Evolutionary conservation across 768 basidiomycete genomes (phyloP), one percentile per base, ranked within the genome.

Genomic region (Erythrobasidium yunnanense): DNA sequence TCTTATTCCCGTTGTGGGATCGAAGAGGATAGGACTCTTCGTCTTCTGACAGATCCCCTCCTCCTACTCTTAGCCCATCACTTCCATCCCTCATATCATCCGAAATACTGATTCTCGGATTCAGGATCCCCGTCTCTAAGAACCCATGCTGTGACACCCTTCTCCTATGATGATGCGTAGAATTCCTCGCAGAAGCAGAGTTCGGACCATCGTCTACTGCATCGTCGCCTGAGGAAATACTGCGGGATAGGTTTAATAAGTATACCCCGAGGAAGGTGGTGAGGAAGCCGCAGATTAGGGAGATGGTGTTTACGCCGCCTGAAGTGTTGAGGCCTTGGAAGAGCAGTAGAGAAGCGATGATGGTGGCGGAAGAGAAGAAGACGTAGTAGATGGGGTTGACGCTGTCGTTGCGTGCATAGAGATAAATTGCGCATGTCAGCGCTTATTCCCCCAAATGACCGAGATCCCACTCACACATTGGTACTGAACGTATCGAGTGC

Each of bases 351-450:
- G 90, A 95, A 0, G 95, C 90, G 46, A 95, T 80, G 73, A 93
- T 87, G 51, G 92, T 96, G 3, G 87, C 86, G 1, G 88, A 87
- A 18, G 90, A 89, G 79, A 99, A 99, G 75, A 88, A 86, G 76
- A 96, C 93, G 73, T 91, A 96, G 78, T 97, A 97, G 80, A 95
- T 87, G 0, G 92, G 93, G 75, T 97, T 97, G 55, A 97, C 92
- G 53, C 90, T 93, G 70, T 57, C 7, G n/a, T 33, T 11, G 25
- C 50, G 20, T 23, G 47, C 50, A 22, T 34, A 58, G n/a, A 6
- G 20, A 27, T 17, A n/a, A n/a, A n/a, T n/a, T n/a, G n/a, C n/a
- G n/a, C n/a, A n/a, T n/a, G n/a, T n/a, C n/a, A n/a, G n/a, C n/a
- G n/a, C n/a, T n/a, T n/a, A 35, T 25, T 17, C 5, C 20, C 8